Conservation (phyloP, 345 rosid species). For the Gossypium herbaceum region DNA sequence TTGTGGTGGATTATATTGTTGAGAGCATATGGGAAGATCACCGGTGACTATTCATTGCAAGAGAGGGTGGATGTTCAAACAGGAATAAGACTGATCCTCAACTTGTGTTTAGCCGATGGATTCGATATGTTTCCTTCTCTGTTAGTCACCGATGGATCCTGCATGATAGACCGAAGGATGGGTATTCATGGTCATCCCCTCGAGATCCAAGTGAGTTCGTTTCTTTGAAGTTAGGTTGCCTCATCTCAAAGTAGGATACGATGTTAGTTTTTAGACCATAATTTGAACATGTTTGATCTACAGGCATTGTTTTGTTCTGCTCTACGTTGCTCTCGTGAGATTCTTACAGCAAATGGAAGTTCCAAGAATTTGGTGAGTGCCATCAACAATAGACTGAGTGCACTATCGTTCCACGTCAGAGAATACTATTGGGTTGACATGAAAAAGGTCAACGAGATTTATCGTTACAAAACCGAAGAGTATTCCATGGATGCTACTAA, state of each 20-base stretch:
- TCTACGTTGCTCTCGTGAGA: conserved; percentile 72
- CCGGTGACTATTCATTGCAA: conserved; percentile 74
- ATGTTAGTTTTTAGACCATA: not conserved
- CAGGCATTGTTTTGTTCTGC: conserved; percentile 82
- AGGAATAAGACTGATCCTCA: conserved; percentile 67
- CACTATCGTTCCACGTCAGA: conserved; percentile 79
- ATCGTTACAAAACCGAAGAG: conserved; percentile 86
- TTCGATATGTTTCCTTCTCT: conserved; percentile 92
- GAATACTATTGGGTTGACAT: conserved; percentile 87
- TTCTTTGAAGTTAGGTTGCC: not conserved
- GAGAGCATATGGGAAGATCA: conserved; percentile 80
- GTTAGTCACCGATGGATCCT: conserved; percentile 80
- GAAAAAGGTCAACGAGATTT: conserved; percentile 78
- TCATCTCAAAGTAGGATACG: not conserved
- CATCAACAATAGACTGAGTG: conserved; percentile 75
- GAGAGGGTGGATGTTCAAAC: conserved; percentile 89
- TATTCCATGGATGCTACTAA: conserved; percentile 78
- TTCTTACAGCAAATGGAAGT: conserved; percentile 55
- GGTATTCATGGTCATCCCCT: conserved; percentile 93
- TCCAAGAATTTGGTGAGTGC: conserved; percentile 70
- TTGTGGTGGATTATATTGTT: conserved; percentile 88
- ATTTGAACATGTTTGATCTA: conserved; percentile 5
- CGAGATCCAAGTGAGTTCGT: conserved; percentile 70
- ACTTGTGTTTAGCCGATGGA: conserved; percentile 75
- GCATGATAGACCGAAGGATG: conserved; percentile 91